Evolutionary conservation across 176 grass and related monocot species (phyloP).

Genomic region (Calamus simplicifolius): DNA sequence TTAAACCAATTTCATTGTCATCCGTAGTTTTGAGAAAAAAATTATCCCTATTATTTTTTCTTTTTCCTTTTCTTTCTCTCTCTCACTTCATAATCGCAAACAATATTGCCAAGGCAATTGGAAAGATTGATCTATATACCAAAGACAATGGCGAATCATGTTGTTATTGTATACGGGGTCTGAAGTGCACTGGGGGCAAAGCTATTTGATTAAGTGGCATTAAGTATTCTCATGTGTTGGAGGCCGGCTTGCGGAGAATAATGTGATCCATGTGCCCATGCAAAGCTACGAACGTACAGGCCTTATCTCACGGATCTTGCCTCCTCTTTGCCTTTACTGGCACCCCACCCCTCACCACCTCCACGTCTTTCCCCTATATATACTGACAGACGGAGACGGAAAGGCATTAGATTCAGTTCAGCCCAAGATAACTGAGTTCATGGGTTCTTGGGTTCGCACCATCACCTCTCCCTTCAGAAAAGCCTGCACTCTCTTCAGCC

Average conservation of each 20-base stretch:
- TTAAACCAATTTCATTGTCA: too few species aligned
- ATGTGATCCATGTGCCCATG: background rate
- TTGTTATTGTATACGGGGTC: too few species aligned
- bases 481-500: slow-evolving; percentile 1
- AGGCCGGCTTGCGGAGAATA: background rate
- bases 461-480: slow-evolving; percentile 51
- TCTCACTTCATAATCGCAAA: too few species aligned
- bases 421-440: background rate
- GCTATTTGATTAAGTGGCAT: background rate
- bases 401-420: too few species aligned
- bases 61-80: too few species aligned
- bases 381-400: background rate
- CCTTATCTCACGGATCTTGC: slow-evolving; percentile 55
- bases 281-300: background rate
- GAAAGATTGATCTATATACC: too few species aligned
- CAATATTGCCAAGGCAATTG: too few species aligned
- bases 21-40: too few species aligned
- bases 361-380: background rate
- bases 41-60: too few species aligned
- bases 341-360: background rate
- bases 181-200: too few species aligned
- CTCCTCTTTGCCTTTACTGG: slow-evolving; percentile 16
- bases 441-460: slow-evolving; percentile 63
- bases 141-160: too few species aligned
- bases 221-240: slow-evolving; percentile 4